Evolutionary conservation across 1,284 basidiomycete genomes (phyloP).

Genomic region (Austropuccinia psidii): DNA sequence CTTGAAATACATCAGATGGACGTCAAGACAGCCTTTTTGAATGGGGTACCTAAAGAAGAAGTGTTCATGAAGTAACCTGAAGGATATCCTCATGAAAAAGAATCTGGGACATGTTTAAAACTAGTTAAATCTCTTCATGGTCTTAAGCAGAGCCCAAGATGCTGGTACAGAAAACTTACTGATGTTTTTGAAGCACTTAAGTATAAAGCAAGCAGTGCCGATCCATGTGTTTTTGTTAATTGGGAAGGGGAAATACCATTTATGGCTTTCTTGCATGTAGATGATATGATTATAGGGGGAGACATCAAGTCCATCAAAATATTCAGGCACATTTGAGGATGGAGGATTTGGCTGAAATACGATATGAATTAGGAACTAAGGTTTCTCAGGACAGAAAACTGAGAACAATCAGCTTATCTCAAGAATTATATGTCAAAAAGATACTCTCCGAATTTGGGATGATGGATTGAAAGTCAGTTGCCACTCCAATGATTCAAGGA

Average conservation of each 20-base stretch:
- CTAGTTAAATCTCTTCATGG: neutral
- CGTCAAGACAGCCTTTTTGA: neutral
- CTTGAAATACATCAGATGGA: conserved; percentile 3
- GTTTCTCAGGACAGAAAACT: too few relatives aligned
- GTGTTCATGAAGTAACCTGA: neutral
- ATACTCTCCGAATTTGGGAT: too few relatives aligned
- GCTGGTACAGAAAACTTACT: conserved; percentile 2
- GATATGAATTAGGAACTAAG: too few relatives aligned
- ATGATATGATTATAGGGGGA: neutral
- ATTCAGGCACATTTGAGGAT: too few relatives aligned
- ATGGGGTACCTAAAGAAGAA: neutral
- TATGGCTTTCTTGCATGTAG: neutral
- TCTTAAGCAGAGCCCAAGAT: neutral
- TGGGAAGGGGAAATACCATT: too few relatives aligned
- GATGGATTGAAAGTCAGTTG: too few relatives aligned
- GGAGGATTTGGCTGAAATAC: too few relatives aligned
- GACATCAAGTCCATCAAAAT: too few relatives aligned
- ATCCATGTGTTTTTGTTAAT: neutral
- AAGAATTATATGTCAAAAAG: too few relatives aligned
- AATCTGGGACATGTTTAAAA: neutral
- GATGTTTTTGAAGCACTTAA: neutral
- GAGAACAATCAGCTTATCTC: too few relatives aligned
- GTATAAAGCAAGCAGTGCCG: neutral
- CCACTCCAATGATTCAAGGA: too few relatives aligned
- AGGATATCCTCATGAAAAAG: neutral